phyloP scores from a whole-genome alignment of 306 rosid species.

The Rosa lucieae region DNA sequence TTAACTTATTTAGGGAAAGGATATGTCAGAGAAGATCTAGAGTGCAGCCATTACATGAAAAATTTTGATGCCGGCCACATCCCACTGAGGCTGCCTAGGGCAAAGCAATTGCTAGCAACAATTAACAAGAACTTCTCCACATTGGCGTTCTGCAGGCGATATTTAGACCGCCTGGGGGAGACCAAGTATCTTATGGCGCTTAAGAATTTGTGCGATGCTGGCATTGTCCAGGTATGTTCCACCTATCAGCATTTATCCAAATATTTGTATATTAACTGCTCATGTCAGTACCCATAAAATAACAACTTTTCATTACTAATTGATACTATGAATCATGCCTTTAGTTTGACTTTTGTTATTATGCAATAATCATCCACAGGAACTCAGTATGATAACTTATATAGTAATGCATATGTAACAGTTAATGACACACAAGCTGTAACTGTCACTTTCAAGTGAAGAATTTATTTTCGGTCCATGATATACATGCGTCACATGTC shows the following conservation, averaged over 20 bases:
- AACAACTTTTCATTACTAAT: not conserved
- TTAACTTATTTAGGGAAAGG: conserved; percentile 74
- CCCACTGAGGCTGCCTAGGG: conserved; percentile 90
- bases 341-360: not conserved
- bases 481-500: not conserved
- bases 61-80: conserved; percentile 84
- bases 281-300: not conserved
- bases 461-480: not conserved
- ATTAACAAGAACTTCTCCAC: conserved; percentile 95
- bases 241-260: not conserved
- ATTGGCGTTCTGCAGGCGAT: conserved; percentile 88
- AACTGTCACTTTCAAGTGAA: not conserved
- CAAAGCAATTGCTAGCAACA: conserved; percentile 81
- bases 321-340: not conserved
- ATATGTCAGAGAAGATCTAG: conserved; percentile 92
- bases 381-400: not conserved
- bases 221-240: conserved; percentile 79
- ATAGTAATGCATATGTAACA: not conserved
- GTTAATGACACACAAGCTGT: not conserved
- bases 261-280: not conserved
- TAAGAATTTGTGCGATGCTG: conserved; percentile 80
- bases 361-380: not conserved
- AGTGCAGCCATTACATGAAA: conserved; percentile 99
- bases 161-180: conserved; percentile 93
- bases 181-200: conserved; percentile 93